A percentile compares a stretch with the other conserved stretches of the same genome.
phyloP scores from a whole-genome alignment of 768 basidiomycete genomes.

The Galerina sulciceps region DNA sequence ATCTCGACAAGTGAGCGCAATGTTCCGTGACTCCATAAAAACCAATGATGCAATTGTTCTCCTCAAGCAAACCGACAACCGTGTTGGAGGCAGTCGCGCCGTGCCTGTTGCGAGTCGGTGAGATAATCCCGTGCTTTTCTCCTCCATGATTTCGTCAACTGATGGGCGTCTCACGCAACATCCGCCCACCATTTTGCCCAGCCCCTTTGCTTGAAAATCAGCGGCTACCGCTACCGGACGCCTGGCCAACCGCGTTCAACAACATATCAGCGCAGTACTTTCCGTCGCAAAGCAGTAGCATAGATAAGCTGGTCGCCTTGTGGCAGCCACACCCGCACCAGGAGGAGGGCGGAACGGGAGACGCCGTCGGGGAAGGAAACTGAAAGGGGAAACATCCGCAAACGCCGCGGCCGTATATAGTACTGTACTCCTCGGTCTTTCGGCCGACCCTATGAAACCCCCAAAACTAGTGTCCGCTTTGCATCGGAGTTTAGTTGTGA shows the following conservation, averaged over 20 bases:
- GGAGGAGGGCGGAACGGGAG: background rate
- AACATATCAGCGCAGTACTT: constrained; percentile 61
- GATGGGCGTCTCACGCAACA: constrained; percentile 6
- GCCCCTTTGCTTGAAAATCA: constrained; percentile 51
- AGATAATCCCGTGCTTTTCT: constrained; percentile 24
- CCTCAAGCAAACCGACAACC: constrained; percentile 52
- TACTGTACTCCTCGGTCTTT: background rate
- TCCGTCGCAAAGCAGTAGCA: constrained; percentile 3
- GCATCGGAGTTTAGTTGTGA: constrained; percentile 10
- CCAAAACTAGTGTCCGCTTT: constrained; percentile 5
- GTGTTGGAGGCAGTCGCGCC: constrained; percentile 57
- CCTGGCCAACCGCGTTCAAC: constrained; percentile 70
- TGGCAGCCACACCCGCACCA: background rate
- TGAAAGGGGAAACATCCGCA: background rate
- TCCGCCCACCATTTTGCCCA: constrained; percentile 25
- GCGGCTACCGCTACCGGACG: constrained; percentile 51
- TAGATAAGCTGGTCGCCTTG: constrained; percentile 11
- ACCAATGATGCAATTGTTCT: constrained; percentile 1
- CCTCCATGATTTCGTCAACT: constrained; percentile 4
- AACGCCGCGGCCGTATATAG: constrained; percentile 8
- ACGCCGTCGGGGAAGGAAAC: background rate
- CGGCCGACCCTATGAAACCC: constrained; percentile 9
- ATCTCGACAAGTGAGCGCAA: constrained; percentile 61
- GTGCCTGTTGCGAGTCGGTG: constrained; percentile 57
- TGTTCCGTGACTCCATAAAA: background rate